Percentiles rank a stretch among this genome's conserved stretches.
Evolutionary conservation across 345 rosid genomes (phyloP).

Genomic region (Salix caprea): DNA sequence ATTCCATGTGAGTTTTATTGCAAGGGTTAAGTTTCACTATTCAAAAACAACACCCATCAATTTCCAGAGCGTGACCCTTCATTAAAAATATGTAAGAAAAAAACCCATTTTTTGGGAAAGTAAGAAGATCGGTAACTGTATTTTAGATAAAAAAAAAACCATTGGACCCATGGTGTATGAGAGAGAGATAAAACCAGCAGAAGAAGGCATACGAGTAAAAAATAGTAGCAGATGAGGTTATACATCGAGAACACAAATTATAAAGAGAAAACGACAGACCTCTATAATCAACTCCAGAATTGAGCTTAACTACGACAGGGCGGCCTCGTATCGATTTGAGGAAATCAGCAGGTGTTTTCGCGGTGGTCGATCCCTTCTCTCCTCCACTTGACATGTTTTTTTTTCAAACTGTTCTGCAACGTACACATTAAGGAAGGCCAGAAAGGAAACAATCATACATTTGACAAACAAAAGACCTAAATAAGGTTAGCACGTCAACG

Average conservation of each 20-base stretch:
- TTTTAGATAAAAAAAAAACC: background rate
- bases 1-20: no score
- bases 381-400: slow-evolving; percentile 62
- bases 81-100: background rate
- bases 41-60: background rate
- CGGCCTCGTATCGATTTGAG: slow-evolving; percentile 92
- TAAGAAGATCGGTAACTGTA: background rate
- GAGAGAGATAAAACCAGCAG: background rate
- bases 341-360: slow-evolving; percentile 72
- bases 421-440: background rate
- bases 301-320: slow-evolving; percentile 87
- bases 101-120: background rate
- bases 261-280: slow-evolving; percentile 31
- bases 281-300: slow-evolving; percentile 91
- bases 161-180: background rate
- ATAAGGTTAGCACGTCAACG: no score
- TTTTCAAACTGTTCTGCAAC: background rate
- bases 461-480: background rate
- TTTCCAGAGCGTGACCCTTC: background rate
- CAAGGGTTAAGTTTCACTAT: background rate
- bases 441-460: background rate
- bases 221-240: background rate
- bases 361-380: slow-evolving; percentile 37
- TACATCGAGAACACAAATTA: background rate
- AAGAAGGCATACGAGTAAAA: background rate